Conservation (phyloP, 140 eudicot genomes). For the Bidens hawaiensis region DNA sequence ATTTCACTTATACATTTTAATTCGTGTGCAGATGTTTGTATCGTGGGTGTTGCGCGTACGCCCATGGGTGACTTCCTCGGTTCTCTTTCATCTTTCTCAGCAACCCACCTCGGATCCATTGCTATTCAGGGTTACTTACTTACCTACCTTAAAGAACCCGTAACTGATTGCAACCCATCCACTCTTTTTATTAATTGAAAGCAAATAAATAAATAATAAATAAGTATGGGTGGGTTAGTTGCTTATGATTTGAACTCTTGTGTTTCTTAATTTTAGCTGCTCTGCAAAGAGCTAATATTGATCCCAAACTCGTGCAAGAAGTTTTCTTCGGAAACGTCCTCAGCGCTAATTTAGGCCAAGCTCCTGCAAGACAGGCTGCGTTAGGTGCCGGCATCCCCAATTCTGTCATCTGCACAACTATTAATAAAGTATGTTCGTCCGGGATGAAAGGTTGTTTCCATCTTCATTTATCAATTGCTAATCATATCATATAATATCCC, state of each 20-base stretch:
- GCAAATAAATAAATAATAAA: no score
- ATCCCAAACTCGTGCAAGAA: slow-evolving; percentile 82
- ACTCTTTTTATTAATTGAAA: no score
- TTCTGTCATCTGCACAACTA: slow-evolving; percentile 75
- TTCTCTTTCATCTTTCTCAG: slow-evolving; percentile 80
- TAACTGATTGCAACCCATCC: no score
- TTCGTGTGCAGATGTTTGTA: slow-evolving; percentile 66
- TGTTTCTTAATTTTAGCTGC: slow-evolving; percentile 25
- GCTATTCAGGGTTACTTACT: slow-evolving; percentile 53
- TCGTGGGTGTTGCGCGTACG: slow-evolving; percentile 92
- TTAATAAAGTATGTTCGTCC: slow-evolving; percentile 91
- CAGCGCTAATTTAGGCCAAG: slow-evolving; percentile 98
- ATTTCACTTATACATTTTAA: no score
- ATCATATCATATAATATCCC: background rate
- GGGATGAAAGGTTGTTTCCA: slow-evolving; percentile 77
- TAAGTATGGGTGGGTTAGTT: no score
- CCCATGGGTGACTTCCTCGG: slow-evolving; percentile 94
- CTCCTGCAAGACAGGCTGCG: slow-evolving; percentile 97
- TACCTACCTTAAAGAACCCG: no score
- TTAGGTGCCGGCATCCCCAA: slow-evolving; percentile 93
- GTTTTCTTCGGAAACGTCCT: slow-evolving; percentile 97
- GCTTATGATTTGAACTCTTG: no score
- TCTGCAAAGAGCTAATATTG: slow-evolving; percentile 68
- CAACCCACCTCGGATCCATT: slow-evolving; percentile 89
- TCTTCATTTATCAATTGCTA: background rate